Percentiles rank a stretch among this genome's conserved stretches.
These are phyloP conservation scores for Nicotiana sylvestris DNA, from an alignment of 257 asterid species.

Conservation along the genomic window DNA sequence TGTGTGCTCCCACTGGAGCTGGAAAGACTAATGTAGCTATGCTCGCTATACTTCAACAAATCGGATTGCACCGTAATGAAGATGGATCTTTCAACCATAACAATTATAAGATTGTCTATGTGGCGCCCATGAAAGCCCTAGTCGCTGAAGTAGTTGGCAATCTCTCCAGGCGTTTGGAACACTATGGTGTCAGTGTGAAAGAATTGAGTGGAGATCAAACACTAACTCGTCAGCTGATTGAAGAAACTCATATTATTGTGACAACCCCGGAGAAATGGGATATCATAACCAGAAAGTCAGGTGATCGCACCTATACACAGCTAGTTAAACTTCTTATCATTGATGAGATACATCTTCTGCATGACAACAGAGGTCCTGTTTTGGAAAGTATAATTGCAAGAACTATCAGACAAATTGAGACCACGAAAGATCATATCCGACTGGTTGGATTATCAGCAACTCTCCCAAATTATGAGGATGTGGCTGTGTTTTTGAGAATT, in stretches of 20 bases:
- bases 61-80: slow-evolving; percentile 27
- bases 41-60: slow-evolving; percentile 40
- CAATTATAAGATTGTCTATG: slow-evolving; percentile 41
- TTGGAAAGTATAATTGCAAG: slow-evolving; percentile 43
- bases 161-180: slow-evolving; percentile 32
- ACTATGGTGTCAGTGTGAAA: slow-evolving; percentile 35
- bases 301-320: slow-evolving; percentile 44
- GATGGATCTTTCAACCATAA: slow-evolving; percentile 30
- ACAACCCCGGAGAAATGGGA: slow-evolving; percentile 52
- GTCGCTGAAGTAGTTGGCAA: slow-evolving; percentile 48
- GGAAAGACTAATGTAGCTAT: slow-evolving; percentile 47
- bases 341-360: slow-evolving; percentile 42
- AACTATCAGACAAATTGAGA: slow-evolving; percentile 41
- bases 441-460: slow-evolving; percentile 45
- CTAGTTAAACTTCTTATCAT: slow-evolving; percentile 36
- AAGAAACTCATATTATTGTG: slow-evolving; percentile 43
- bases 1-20: slow-evolving; percentile 50
- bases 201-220: slow-evolving; percentile 44
- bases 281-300: slow-evolving; percentile 41
- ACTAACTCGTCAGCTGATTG: slow-evolving; percentile 41
- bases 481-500: slow-evolving; percentile 38
- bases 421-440: slow-evolving; percentile 38
- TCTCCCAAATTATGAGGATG: slow-evolving; percentile 39
- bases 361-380: slow-evolving; percentile 43
- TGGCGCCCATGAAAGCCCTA: slow-evolving; percentile 47